A percentile compares a stretch with the other conserved stretches of the same genome.
These are phyloP conservation scores for Clonostachys solani DNA, from an alignment of 2,329 filamentous ascomycete species.

Conservation along the genomic window DNA sequence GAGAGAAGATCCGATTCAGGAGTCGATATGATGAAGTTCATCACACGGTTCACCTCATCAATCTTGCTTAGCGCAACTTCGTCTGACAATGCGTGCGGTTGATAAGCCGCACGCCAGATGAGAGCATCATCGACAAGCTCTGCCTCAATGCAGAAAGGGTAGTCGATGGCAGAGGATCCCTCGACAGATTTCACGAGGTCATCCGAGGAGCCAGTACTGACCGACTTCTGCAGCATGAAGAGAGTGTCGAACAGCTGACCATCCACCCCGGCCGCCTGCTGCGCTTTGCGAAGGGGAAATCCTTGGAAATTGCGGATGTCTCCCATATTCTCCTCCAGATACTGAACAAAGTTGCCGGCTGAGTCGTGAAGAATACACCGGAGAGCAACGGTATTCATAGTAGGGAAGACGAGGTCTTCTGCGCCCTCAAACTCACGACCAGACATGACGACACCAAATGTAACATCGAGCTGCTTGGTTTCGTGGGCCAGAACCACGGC, in stretches of 20 bases:
- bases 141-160: slow-evolving; percentile 78
- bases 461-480: slow-evolving; percentile 64
- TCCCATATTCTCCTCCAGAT: slow-evolving; percentile 68
- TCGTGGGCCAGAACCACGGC: slow-evolving; percentile 63
- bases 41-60: slow-evolving; percentile 50
- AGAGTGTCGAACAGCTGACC: slow-evolving; percentile 47
- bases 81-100: slow-evolving; percentile 46
- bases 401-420: slow-evolving; percentile 72
- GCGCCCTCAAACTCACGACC: slow-evolving; percentile 73
- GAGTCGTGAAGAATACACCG: slow-evolving; percentile 70
- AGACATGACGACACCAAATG: slow-evolving; percentile 79
- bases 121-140: slow-evolving; percentile 54
- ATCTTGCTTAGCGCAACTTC: slow-evolving; percentile 47
- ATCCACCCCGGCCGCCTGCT: slow-evolving; percentile 34
- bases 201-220: slow-evolving; percentile 1
- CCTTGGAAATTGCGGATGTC: slow-evolving; percentile 69
- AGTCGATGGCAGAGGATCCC: slow-evolving; percentile 68
- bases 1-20: slow-evolving; percentile 47
- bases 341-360: slow-evolving; percentile 58
- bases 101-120: slow-evolving; percentile 70
- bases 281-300: slow-evolving; percentile 70
- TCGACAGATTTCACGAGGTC: slow-evolving; percentile 58
- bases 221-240: slow-evolving; percentile 46
- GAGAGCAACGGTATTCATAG: slow-evolving; percentile 85
- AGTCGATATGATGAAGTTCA: slow-evolving; percentile 49